Evolutionary conservation across 108 stramenopile species (phyloP), one percentile per base, ranked within the genome.

Genomic region (Aurantiochytrium sp.): DNA sequence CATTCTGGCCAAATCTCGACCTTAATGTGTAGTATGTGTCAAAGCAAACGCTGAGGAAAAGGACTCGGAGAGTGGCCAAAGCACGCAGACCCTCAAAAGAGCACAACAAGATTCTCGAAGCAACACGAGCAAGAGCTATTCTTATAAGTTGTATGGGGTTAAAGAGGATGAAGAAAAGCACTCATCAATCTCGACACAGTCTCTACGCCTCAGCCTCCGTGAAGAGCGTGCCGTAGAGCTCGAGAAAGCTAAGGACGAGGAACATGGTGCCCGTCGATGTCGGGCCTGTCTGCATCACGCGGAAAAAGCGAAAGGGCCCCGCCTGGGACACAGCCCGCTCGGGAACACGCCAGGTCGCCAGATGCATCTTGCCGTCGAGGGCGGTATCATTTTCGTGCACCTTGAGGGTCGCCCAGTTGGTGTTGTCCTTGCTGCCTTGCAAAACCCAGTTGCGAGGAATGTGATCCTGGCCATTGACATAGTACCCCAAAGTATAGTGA

Each of bases 361-460:
- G 45, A 28, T 83, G 76, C 76, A 83, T 47, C 49, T 83, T 53
- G 51, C 76, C 76, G 5, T 83, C 76, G n/a, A 83, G 76, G 19
- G 76, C 44, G 6, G 76, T 83, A 45, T 83, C 76, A 83, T 83
- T 83, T 23, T 83, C 76, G 76, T 83, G 76, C 0, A 83, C 76
- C 76, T 83, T 83, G 76, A 83, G 76, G 19, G 76, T 83, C 1
- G 51, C 76, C 76, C 76, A 83, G n/a, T 47, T 53, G 25, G 51
- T 53, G 76, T 83, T 83, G 76, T 83, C 76, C 28, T 53, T 83
- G 76, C 76, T 53, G 51, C 49, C 76, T 23, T 83, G 76, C 76
- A 83, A 53, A 23, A 83, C 76, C 76, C 76, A 83, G 76, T 83
- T 83, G 76, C 76, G 76, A 53, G 76, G 76, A 83, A 83, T 83